Conservation (phyloP, 176 grass and related monocot species). For the Aegilops umbellulata region DNA sequence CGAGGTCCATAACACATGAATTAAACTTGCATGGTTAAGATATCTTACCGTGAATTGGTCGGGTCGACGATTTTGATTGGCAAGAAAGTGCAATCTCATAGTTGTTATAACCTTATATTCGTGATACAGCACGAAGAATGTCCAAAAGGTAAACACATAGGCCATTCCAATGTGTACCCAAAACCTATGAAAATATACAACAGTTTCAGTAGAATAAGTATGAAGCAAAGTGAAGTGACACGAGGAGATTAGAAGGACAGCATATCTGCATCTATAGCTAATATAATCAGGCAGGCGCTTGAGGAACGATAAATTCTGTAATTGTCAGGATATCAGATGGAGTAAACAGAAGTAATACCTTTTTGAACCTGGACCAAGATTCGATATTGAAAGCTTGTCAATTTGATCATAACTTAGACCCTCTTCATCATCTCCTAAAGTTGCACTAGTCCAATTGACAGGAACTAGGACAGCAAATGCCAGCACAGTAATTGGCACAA, state of each 20-base stretch:
- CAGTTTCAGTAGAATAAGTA: conserved; percentile 14
- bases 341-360: conserved; percentile 49
- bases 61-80: conserved; percentile 68
- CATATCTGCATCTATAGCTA: conserved; percentile 7
- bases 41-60: conserved; percentile 90
- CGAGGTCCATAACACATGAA: not conserved
- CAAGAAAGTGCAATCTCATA: conserved; percentile 88
- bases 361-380: conserved; percentile 72
- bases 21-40: not conserved
- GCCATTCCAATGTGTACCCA: conserved; percentile 79
- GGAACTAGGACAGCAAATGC: conserved; percentile 72
- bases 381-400: conserved; percentile 96
- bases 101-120: conserved; percentile 87
- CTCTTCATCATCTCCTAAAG: conserved; percentile 41
- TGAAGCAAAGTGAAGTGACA: not conserved
- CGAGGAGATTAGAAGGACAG: not conserved
- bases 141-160: conserved; percentile 90
- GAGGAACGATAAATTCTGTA: not conserved
- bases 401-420: conserved; percentile 66
- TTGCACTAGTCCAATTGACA: conserved; percentile 88
- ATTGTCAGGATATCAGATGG: not conserved
- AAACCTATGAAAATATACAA: conserved; percentile 49
- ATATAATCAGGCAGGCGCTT: not conserved
- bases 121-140: conserved; percentile 62
- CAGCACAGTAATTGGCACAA: conserved; percentile 75